Percentiles rank a stretch among this genome's conserved stretches.
These are phyloP conservation scores for Diaporthe australafricana DNA, from an alignment of 2,329 filamentous ascomycete genomes.

Conservation along the genomic window DNA sequence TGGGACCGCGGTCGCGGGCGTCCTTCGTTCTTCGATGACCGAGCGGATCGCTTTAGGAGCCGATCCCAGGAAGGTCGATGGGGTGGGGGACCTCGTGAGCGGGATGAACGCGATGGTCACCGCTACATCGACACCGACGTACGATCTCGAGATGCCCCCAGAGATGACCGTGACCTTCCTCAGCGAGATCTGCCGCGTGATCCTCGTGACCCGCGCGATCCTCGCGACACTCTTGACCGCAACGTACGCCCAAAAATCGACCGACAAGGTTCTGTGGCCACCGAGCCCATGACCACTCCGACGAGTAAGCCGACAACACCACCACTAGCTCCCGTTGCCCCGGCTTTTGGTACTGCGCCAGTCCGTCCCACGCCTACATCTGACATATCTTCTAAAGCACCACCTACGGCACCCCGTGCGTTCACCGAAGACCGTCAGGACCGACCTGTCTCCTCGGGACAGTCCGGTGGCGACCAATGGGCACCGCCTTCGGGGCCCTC, in stretches of 20 bases:
- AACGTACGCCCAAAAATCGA: slow-evolving; percentile 62
- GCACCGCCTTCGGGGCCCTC: slow-evolving; percentile 55
- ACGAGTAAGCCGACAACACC: slow-evolving; percentile 65
- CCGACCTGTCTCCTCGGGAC: slow-evolving; percentile 57
- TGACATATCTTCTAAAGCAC: slow-evolving; percentile 51
- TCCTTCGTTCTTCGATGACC: slow-evolving; percentile 69
- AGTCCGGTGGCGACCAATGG: slow-evolving; percentile 51
- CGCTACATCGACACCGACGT: slow-evolving; percentile 52
- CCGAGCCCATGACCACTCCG: slow-evolving; percentile 56
- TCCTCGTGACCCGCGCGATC: slow-evolving; percentile 60
- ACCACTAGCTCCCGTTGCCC: slow-evolving; percentile 67
- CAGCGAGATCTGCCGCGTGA: slow-evolving; percentile 57
- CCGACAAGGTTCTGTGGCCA: slow-evolving; percentile 56
- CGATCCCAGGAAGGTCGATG: slow-evolving; percentile 74
- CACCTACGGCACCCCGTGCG: slow-evolving; percentile 65
- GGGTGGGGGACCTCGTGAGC: slow-evolving; percentile 56
- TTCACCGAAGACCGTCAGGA: slow-evolving; percentile 64
- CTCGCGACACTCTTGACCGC: slow-evolving; percentile 55
- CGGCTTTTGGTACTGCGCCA: slow-evolving; percentile 67
- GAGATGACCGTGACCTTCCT: slow-evolving; percentile 65
- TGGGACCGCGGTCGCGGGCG: slow-evolving; percentile 63
- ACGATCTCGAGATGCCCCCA: slow-evolving; percentile 48
- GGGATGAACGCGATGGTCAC: slow-evolving; percentile 54
- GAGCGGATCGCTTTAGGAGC: slow-evolving; percentile 71
- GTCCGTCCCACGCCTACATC: slow-evolving; percentile 54